Percentiles rank a stretch among this genome's conserved stretches.
phyloP scores from a whole-genome alignment of 164 flowering plant genomes.

The Magnolia changhungtana region DNA sequence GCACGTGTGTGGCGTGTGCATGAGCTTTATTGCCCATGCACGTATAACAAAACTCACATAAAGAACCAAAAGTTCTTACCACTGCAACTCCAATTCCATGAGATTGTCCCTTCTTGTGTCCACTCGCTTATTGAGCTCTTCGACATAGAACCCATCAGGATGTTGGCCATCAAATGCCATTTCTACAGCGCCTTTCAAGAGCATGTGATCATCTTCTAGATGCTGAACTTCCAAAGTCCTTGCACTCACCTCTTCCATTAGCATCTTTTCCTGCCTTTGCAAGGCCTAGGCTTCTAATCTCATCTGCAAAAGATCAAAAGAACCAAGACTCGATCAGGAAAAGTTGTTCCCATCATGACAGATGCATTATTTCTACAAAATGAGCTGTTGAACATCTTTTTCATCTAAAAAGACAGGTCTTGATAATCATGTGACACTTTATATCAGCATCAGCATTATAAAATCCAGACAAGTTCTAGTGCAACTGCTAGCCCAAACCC shows the following conservation, averaged over 20 bases:
- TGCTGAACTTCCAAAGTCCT: constrained; percentile 27
- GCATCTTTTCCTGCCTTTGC: constrained; percentile 28
- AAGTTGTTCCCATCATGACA: not conserved
- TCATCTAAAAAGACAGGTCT: too few species aligned
- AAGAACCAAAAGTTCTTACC: constrained; percentile 31
- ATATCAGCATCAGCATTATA: too few species aligned
- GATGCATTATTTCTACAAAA: not conserved
- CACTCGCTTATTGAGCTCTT: constrained; percentile 40
- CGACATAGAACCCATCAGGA: constrained; percentile 33
- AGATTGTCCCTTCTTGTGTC: constrained; percentile 33
- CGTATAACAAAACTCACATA: not conserved
- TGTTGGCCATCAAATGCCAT: constrained; percentile 54
- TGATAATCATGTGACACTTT: too few species aligned
- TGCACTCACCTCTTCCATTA: constrained; percentile 22
- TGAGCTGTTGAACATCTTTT: not conserved
- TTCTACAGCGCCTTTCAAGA: constrained; percentile 42
- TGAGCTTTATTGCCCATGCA: not conserved
- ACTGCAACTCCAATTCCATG: constrained; percentile 34
- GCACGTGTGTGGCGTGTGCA: not conserved
- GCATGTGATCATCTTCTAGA: constrained; percentile 39
- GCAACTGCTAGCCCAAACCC: too few species aligned
- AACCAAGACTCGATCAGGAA: not conserved
- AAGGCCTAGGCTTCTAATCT: constrained; percentile 17
- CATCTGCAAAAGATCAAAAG: constrained; percentile 24
- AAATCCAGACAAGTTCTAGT: too few species aligned